These are phyloP conservation scores for Xylaria sp. DNA, from an alignment of 495 filamentous ascomycete species.

Conservation along the genomic window DNA sequence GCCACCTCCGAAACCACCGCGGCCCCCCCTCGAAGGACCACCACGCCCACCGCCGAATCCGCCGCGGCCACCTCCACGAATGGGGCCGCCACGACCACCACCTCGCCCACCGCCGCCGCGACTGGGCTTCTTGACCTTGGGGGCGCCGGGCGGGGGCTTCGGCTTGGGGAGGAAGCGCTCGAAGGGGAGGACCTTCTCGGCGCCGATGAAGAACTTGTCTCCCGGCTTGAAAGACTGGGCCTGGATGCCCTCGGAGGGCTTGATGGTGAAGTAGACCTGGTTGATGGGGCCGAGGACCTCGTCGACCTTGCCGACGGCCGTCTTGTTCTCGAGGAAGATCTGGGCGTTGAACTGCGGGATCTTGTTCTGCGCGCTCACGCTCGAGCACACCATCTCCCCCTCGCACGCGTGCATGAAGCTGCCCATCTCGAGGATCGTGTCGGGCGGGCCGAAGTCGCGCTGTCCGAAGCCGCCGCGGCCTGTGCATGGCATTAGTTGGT, in stretches of 20 bases:
- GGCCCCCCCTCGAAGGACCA: slow-evolving; percentile 32
- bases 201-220: slow-evolving; percentile 95
- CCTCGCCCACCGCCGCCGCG: slow-evolving; percentile 52
- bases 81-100: slow-evolving; percentile 36
- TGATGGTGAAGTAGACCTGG: slow-evolving; percentile 97
- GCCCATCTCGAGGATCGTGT: slow-evolving; percentile 77
- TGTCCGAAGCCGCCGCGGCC: slow-evolving; percentile 62
- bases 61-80: slow-evolving; percentile 33
- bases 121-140: slow-evolving; percentile 62
- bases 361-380: slow-evolving; percentile 93
- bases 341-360: slow-evolving; percentile 99
- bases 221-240: slow-evolving; percentile 92
- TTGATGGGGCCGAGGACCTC: slow-evolving; percentile 95
- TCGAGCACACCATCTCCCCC: slow-evolving; percentile 95
- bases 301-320: slow-evolving; percentile 88
- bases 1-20: slow-evolving; percentile 28
- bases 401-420: slow-evolving; percentile 91
- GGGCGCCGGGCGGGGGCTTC: slow-evolving; percentile 75
- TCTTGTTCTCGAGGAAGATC: slow-evolving; percentile 98
- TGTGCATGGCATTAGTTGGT: slow-evolving; percentile 29
- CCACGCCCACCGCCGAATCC: slow-evolving; percentile 39
- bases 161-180: slow-evolving; percentile 97
- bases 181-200: slow-evolving; percentile 91
- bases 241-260: slow-evolving; percentile 92
- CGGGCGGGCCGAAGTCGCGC: slow-evolving; percentile 62